Percentiles rank a stretch among this genome's conserved stretches.
These are phyloP conservation scores for Jamesozyma spencerorum DNA, from an alignment of 805 yeast species.

Conservation along the genomic window DNA sequence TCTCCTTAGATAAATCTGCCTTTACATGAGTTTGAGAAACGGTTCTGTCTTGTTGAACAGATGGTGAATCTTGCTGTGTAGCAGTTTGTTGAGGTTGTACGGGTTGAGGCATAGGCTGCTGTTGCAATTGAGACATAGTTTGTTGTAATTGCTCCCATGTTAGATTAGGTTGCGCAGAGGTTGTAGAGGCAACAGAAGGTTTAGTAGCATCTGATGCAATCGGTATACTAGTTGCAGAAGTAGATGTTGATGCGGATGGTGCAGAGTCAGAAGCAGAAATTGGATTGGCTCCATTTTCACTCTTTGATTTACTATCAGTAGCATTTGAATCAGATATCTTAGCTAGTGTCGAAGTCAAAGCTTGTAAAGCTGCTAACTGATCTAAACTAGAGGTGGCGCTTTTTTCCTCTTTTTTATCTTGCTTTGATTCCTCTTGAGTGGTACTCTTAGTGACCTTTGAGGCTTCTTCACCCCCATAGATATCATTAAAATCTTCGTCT, in stretches of 20 bases:
- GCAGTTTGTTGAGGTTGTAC: too few relatives aligned
- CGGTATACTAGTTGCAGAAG: neutral
- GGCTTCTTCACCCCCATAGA: slow-evolving; percentile 41
- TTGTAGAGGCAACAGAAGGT: neutral
- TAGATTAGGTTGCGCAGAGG: slow-evolving; percentile 1
- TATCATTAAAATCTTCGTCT: slow-evolving; percentile 94
- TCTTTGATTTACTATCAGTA: neutral
- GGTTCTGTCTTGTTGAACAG: neutral
- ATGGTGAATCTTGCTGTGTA: neutral
- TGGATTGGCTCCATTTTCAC: neutral
- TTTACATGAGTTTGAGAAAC: slow-evolving; percentile 10
- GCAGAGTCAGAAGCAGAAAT: neutral
- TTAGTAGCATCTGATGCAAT: neutral
- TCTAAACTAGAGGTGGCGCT: slow-evolving; percentile 16
- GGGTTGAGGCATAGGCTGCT: neutral
- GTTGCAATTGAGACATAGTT: slow-evolving; percentile 24
- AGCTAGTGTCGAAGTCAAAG: slow-evolving; percentile 26
- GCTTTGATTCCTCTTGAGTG: neutral
- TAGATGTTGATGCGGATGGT: too few relatives aligned
- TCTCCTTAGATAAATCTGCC: slow-evolving; percentile 55
- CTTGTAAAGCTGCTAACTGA: slow-evolving; percentile 30
- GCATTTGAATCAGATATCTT: neutral
- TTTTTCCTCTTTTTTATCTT: slow-evolving; percentile 1
- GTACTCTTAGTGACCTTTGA: neutral
- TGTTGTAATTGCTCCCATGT: slow-evolving; percentile 26